Base-by-base conservation (phyloP, 345 rosid species). In the Acer campestre region DNA sequence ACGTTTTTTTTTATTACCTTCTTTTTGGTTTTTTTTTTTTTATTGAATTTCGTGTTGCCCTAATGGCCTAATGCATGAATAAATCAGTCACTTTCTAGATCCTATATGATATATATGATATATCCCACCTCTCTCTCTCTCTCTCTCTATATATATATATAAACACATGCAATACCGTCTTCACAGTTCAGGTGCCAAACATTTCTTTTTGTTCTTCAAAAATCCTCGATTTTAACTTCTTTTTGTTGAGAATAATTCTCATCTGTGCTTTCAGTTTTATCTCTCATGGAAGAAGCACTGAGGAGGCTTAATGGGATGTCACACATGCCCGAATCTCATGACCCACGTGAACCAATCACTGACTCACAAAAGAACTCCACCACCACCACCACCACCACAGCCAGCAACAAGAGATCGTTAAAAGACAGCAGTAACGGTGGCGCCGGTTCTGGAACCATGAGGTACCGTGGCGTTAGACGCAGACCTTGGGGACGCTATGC, bases 401-500 rank as follows among this genome's bases (percentile, higher is more conserved):
- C 61, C 38, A 23, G 77, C 75, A 89, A 82, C 77, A 90, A 88
- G 40, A 82, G 84, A 53, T 16, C 86, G 6, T 64, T 84, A 56
- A 88, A 82, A 70, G 82, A 85, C 8, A 59, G 64, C 25, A 85
- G 86, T 22, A 49, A 12, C 14, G 70, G 65, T 18, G 70, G 65
- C 16, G 18, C 79, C 4, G 81, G 67, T 20, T 4, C 38, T 35
- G 67, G 81, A 11, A 81, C 85, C 65, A 88, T 88, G 70, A 84
- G 97, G 84, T 96, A 94, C 92, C 98, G 99, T 5, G 99, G 99
- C 0, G 99, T 96, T 9, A 91, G 99, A 5, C 84, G 97, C 12
- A 83, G 99, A 63, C 99, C 99, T 0, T 96, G 99, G 99, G 99
- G 99, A 1, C 92, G 99, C 1, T 95, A 88, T n/a, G 99, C 99